These are phyloP conservation scores for Umbelopsis ramanniana DNA, from an alignment of 192 early-diverging fungal species.

Conservation along the genomic window DNA sequence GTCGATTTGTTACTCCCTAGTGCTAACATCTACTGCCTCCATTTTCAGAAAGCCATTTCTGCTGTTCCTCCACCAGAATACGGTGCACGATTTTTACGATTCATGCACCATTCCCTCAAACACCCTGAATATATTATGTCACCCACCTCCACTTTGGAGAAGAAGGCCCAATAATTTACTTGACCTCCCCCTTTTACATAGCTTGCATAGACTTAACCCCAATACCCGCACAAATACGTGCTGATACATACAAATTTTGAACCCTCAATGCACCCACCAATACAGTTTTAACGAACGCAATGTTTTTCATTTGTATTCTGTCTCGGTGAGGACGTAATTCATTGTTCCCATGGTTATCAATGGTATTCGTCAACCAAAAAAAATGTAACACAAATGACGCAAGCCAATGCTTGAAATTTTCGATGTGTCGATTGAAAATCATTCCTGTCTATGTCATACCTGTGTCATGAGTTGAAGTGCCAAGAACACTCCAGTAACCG, in stretches of 20 bases:
- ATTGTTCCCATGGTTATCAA: too few species aligned
- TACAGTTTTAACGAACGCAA: too few species aligned
- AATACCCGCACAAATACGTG: not conserved
- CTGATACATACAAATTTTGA: not conserved
- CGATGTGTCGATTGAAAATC: too few species aligned
- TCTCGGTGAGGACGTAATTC: too few species aligned
- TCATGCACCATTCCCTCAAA: slow-evolving; percentile 70
- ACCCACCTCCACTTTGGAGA: not conserved
- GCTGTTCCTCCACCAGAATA: slow-evolving; percentile 85
- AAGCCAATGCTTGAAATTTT: not conserved
- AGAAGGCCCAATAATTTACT: not conserved
- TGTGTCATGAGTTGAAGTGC: too few species aligned
- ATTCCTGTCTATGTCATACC: too few species aligned
- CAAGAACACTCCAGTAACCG: too few species aligned
- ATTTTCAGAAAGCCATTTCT: slow-evolving; percentile 67
- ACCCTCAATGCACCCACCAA: too few species aligned
- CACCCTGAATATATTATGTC: slow-evolving; percentile 47
- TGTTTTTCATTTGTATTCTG: too few species aligned
- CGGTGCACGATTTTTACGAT: slow-evolving; percentile 83
- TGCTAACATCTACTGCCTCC: not conserved
- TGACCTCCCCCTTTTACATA: not conserved
- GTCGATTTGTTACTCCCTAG: not conserved
- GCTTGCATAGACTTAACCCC: not conserved
- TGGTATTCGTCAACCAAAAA: not conserved
- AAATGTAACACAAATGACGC: not conserved